Evolutionary conservation across 2,329 filamentous ascomycete species (phyloP), one percentile per base, ranked within the genome.

Genomic region (Macrophomina tecta): DNA sequence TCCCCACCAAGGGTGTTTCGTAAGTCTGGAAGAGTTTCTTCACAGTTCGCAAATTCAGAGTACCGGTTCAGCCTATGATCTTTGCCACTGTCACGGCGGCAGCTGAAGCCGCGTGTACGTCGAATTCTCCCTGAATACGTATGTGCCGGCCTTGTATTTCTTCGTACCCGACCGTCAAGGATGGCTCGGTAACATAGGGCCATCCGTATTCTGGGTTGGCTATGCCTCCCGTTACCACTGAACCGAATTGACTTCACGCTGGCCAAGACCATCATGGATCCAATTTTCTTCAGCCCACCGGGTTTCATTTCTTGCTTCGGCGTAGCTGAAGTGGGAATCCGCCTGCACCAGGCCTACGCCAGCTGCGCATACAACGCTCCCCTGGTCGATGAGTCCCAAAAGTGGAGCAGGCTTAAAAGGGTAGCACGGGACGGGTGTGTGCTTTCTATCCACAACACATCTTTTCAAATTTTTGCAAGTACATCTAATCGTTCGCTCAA

Each of bases 381-480:
- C 52, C 45, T 65, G 42, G 9, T 49, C 16, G 28, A 7, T 34
- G 12, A 28, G 9, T 2, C 16, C 30, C 32, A 36, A 42, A 16
- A 34, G n/a, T 42, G 30, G 16, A 38, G 28, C 12, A 16, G 12
- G 16, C 30, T 65, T 65, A 46, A 65, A 65, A 65, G 18, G 30
- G 28, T 48, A 42, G n/a, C 16, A 2, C 7, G 4, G 36, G 23
- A 23, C 23, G 23, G 23, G 23, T 23, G 23, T 2, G 23, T 23
- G n/a, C n/a, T 23, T 23, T 23, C 23, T 2, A 23, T 23, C 11
- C 4, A 11, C 36, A 11, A 38, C 36, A 11, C 36, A 38, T 7
- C 2, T 38, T 11, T 11, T 38, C 36, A 38, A 38, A 23, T 23
- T 23, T 38, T 11, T 7, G 11, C 36, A 38, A 38, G 7, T 3